A percentile compares a stretch with the other conserved stretches of the same genome.
Conservation (phyloP, 1,284 basidiomycete species). For the Pseudozyma sp. region DNA sequence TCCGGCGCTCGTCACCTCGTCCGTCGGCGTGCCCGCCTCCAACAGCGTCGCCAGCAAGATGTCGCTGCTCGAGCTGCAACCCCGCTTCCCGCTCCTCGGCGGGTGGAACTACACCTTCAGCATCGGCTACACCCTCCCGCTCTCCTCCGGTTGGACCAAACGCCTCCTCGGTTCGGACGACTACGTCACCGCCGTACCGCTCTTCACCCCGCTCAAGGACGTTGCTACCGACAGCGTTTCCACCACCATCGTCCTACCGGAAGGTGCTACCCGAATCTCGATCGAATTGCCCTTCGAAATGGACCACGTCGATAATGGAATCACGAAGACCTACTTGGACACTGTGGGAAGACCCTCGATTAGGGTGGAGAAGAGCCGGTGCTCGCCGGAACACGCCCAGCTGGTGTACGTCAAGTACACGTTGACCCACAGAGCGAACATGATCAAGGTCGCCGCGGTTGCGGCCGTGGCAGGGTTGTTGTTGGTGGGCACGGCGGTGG, state of each 20-base stretch:
- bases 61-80: constrained; percentile 79
- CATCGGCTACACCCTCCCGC: constrained; percentile 85
- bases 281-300: constrained; percentile 83
- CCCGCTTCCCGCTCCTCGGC: constrained; percentile 91
- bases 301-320: constrained; percentile 74
- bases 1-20: constrained; percentile 13
- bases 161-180: constrained; percentile 60
- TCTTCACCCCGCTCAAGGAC: constrained; percentile 84
- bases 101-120: constrained; percentile 98
- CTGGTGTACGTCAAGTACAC: constrained; percentile 58
- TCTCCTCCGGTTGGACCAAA: constrained; percentile 72
- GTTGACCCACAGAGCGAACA: constrained; percentile 31
- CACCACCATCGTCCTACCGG: constrained; percentile 85
- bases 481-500: constrained; percentile 25
- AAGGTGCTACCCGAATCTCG: constrained; percentile 83
- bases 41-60: constrained; percentile 54
- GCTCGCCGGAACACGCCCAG: constrained; percentile 15
- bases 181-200: constrained; percentile 83
- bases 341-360: constrained; percentile 87
- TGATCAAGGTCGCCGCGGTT: constrained; percentile 52
- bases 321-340: constrained; percentile 89
- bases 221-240: constrained; percentile 85
- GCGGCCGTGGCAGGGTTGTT: constrained; percentile 19
- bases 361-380: constrained; percentile 76
- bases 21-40: neutral